These are phyloP conservation scores for Euryodendron excelsum DNA, from an alignment of 148 eudicot species.

Conservation along the genomic window DNA sequence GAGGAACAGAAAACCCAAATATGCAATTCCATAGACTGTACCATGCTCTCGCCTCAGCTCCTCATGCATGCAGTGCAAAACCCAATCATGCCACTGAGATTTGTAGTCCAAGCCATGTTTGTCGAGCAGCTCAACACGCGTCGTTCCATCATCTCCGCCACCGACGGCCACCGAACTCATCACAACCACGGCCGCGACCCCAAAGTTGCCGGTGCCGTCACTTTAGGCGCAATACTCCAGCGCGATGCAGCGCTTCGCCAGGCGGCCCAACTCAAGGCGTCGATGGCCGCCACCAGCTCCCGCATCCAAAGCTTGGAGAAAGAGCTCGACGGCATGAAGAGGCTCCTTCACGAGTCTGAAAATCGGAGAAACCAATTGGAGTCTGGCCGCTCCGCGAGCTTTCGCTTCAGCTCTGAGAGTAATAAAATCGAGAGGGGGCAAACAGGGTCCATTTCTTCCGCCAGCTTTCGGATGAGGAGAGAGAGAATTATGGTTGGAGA, in stretches of 20 bases:
- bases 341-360: constrained; percentile 29
- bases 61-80: constrained; percentile 85
- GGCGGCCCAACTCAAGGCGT: constrained; percentile 51
- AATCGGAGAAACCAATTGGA: constrained; percentile 15
- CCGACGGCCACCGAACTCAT: constrained; percentile 16
- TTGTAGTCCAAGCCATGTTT: constrained; percentile 89
- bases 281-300: constrained; percentile 56
- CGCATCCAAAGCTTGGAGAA: constrained; percentile 59
- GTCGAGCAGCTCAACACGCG: constrained; percentile 82
- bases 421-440: constrained; percentile 56
- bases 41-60: constrained; percentile 52
- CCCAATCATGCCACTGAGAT: constrained; percentile 72
- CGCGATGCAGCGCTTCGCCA: constrained; percentile 70
- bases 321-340: constrained; percentile 61
- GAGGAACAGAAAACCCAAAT: constrained; percentile 64
- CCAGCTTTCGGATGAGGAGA: constrained; percentile 23
- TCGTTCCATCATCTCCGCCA: constrained; percentile 52
- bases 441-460: constrained; percentile 64
- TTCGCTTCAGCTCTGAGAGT: constrained; percentile 39
- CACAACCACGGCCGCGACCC: constrained; percentile 3
- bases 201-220: constrained; percentile 16
- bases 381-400: constrained; percentile 53
- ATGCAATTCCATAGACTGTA: constrained; percentile 77
- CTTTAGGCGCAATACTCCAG: constrained; percentile 73
- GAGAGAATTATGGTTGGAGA: background rate